Conservation (phyloP, 352 stramenopile species). For the Phytophthora ohioensis region DNA sequence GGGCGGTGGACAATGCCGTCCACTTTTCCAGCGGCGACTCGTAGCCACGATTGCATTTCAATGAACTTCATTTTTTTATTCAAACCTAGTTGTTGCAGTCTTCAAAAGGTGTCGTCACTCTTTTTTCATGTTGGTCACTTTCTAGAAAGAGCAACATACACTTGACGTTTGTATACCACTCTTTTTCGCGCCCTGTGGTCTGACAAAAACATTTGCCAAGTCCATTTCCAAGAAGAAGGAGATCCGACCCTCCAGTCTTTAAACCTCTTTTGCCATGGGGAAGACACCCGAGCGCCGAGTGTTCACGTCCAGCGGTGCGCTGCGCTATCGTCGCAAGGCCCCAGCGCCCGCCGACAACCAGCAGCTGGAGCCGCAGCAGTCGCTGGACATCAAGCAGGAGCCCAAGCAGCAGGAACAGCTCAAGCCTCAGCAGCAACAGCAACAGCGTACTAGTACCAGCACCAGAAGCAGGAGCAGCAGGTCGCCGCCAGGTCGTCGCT, state of each 20-base stretch:
- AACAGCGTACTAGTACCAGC: not conserved
- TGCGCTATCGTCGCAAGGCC: conserved; percentile 70
- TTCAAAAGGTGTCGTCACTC: not conserved
- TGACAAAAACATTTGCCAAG: not conserved
- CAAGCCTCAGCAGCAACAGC: conserved; percentile 15
- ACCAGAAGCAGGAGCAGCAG: conserved; percentile 16
- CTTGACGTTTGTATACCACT: conserved; percentile 25
- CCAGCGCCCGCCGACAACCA: conserved; percentile 40
- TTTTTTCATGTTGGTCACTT: not conserved
- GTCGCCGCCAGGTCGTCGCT: conserved; percentile 11
- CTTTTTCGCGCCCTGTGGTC: conserved; percentile 9
- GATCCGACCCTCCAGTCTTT: conserved; percentile 28
- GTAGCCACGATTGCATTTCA: conserved; percentile 12
- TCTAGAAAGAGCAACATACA: conserved; percentile 8
- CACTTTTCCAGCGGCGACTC: not conserved
- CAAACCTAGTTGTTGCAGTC: not conserved
- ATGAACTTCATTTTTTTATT: conserved; percentile 34
- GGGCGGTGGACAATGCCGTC: not conserved
- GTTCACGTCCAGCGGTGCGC: conserved; percentile 21
- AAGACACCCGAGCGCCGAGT: conserved; percentile 60
- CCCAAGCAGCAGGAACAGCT: conserved; percentile 5
- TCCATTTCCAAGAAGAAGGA: conserved; percentile 11
- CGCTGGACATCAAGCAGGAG: conserved; percentile 7
- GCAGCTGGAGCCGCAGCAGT: conserved; percentile 29
- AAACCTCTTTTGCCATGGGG: conserved; percentile 39